Conservation (phyloP, 1,139 yeast genomes). For the Lodderomyces elongisporus region DNA sequence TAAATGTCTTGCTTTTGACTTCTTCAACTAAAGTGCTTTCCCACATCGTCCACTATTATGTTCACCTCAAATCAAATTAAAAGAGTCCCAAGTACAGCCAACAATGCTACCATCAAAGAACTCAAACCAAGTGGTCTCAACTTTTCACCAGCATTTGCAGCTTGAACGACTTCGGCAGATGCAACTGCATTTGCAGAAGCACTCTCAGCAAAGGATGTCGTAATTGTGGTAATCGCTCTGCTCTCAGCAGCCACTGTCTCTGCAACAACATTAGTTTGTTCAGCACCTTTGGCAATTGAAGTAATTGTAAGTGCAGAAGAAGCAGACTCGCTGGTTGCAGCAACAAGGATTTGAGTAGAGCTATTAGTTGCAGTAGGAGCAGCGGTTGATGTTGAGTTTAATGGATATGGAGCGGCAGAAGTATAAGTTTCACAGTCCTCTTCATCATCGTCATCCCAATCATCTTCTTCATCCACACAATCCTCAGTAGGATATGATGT, state of each 20-base stretch:
- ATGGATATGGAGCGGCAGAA: conserved; percentile 3
- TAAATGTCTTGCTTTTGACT: no score
- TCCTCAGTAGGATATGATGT: conserved; percentile 14
- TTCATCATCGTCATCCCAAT: conserved; percentile 13
- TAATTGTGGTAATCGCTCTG: background rate
- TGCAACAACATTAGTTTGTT: no score
- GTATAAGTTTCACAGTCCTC: no score
- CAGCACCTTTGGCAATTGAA: no score
- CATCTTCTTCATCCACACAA: conserved; percentile 11
- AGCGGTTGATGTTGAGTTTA: background rate
- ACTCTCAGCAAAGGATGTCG: background rate
- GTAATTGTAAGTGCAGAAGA: background rate
- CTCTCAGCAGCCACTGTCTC: conserved; percentile 9
- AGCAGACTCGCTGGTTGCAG: background rate
- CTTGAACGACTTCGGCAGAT: conserved; percentile 12
- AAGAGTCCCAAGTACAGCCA: conserved; percentile 5
- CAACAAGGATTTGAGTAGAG: conserved; percentile 1
- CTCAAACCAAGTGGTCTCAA: conserved; percentile 2
- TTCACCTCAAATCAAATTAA: no score
- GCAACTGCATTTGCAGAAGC: no score
- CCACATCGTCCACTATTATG: no score
- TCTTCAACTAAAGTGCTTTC: no score
- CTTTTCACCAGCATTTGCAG: conserved; percentile 10
- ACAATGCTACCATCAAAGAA: conserved; percentile 2
- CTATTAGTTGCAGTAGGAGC: no score